These are phyloP conservation scores for Gossypium rotundifolium DNA, from an alignment of 345 rosid genomes.

Conservation along the genomic window DNA sequence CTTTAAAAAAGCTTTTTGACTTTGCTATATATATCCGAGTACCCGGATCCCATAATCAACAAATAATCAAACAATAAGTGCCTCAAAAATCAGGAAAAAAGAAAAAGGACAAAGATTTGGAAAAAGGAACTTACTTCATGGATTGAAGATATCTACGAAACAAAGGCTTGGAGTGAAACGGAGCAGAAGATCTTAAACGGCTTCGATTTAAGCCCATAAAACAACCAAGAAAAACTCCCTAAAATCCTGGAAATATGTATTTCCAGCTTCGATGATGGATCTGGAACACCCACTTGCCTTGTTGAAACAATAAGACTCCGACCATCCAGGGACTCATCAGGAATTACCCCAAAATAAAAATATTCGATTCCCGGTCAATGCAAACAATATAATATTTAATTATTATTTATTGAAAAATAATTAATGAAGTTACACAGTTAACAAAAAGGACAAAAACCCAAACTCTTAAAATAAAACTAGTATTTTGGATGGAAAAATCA, in stretches of 20 bases:
- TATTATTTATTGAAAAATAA: neutral
- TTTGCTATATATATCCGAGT: neutral
- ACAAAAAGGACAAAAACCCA: neutral
- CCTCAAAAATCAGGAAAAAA: neutral
- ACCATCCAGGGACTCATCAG: constrained; percentile 11
- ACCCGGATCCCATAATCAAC: neutral
- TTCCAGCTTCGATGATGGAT: constrained; percentile 33
- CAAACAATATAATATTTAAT: neutral
- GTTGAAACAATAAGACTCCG: neutral
- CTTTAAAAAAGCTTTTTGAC: neutral
- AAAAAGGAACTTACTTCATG: constrained; percentile 44
- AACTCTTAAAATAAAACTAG: neutral
- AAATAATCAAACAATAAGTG: neutral
- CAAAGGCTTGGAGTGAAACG: constrained; percentile 32
- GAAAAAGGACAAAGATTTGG: neutral
- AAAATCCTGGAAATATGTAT: constrained; percentile 13
- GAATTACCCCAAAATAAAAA: constrained; percentile 8
- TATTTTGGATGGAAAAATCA: neutral
- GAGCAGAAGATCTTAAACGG: constrained; percentile 23
- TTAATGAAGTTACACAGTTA: neutral
- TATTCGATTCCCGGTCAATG: constrained; percentile 5
- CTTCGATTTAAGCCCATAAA: constrained; percentile 36
- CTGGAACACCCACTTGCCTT: constrained; percentile 24
- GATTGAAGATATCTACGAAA: constrained; percentile 33
- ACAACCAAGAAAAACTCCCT: constrained; percentile 3